Base-by-base conservation (phyloP, 352 stramenopile genomes). In the Globisporangium alternatum region DNA sequence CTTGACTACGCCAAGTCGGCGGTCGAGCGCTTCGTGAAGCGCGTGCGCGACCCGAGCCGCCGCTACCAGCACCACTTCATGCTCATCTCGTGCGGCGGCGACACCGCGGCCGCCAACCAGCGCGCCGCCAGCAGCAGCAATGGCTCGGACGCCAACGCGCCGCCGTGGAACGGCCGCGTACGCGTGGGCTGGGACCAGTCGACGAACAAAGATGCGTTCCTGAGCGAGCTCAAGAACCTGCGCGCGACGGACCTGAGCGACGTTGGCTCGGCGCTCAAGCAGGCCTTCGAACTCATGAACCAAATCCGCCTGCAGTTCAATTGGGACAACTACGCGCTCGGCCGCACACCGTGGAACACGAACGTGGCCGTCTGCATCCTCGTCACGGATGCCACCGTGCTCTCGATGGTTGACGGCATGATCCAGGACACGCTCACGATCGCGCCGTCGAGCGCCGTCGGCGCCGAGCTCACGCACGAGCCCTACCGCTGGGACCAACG, bases 41-140 rank as follows among this genome's bases (percentile, higher is more conserved):
- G 86, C 62, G 82, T 93, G 62, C 82, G 87, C 25, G 86, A 92
- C 56, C 85, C 85, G 30, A 91, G 78, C 47, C 80, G 87, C 5
- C 85, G 86, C 44, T 94, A 94, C 56, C 86, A 94, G 69, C 86
- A 94, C 66, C 86, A 96, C 74, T 96, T 96, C 69, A 93, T 96
- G 86, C 74, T 96, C 49, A 71, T 96, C 30, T 90, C 82, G n/a
- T 92, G 81, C 56, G 83, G 86, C 17, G 56, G 57, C 44, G 79
- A 90, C 49, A 74, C 72, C 33, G 62, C 65, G 31, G 49, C 49
- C 33, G 70, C 72, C 30, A 77, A 76, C 39, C 53, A 57, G 30
- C 56, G 63, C 37, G 35, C 21, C 25, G 25, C 33, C 12, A 43
- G 19, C 57, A 48, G 21, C n/a, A 49, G 60, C 22, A 39, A 56